These are phyloP conservation scores for Ramularia collo-cygni DNA, from an alignment of 2,329 filamentous ascomycete genomes.

Conservation along the genomic window DNA sequence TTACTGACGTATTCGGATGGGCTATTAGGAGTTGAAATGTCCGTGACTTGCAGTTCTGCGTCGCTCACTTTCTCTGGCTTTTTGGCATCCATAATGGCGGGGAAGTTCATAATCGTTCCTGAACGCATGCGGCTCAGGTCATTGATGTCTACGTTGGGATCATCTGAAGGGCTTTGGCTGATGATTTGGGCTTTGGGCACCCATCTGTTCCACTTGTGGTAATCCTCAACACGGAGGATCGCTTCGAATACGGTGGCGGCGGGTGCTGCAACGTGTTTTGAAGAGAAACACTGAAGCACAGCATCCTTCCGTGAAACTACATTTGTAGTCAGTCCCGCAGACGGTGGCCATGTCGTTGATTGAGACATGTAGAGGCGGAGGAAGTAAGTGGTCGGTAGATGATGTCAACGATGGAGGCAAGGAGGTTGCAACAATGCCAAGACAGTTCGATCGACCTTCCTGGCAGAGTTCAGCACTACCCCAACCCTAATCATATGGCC, in stretches of 20 bases:
- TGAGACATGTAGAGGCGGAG: too few species aligned
- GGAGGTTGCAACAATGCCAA: too few species aligned
- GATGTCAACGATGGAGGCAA: too few species aligned
- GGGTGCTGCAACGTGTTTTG: conserved; percentile 33
- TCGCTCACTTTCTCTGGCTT: conserved; percentile 18
- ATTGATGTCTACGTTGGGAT: conserved; percentile 1
- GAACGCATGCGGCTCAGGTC: conserved; percentile 12
- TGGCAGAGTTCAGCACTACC: too few species aligned
- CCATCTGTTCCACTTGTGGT: conserved; percentile 40
- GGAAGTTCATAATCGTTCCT: conserved; percentile 18
- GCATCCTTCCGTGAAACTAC: conserved; percentile 17
- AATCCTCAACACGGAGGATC: conserved; percentile 37
- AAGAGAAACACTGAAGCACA: conserved; percentile 16
- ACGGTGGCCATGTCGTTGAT: conserved; percentile 19
- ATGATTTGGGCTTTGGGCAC: conserved; percentile 35
- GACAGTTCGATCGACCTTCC: too few species aligned
- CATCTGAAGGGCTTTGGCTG: conserved; percentile 10
- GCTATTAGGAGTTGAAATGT: conserved; percentile 22
- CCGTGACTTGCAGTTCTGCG: conserved; percentile 19
- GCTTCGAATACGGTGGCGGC: conserved; percentile 35
- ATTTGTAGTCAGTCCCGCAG: conserved; percentile 18
- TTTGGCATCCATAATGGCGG: conserved; percentile 22
- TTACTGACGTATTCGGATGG: conserved; percentile 17
- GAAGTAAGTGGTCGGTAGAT: too few species aligned
- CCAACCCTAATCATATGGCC: too few species aligned